Conservation (phyloP, 257 asterid genomes). For the Nicotiana tabacum region DNA sequence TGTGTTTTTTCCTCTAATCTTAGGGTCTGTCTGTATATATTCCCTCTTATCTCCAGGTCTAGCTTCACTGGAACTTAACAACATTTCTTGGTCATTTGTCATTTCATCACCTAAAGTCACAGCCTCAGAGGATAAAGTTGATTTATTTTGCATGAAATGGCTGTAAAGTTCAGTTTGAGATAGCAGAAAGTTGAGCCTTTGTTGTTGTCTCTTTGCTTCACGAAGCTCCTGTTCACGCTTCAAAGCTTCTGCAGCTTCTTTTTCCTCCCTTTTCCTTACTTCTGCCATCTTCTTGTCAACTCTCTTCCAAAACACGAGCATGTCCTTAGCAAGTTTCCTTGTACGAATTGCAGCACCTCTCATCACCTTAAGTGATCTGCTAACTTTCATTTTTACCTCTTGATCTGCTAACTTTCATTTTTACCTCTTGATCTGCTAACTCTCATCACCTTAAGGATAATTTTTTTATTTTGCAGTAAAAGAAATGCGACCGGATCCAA, state of each 20-base stretch:
- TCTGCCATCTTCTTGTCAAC: constrained; percentile 99
- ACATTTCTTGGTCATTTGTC: constrained; percentile 42
- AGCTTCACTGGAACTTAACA: constrained; percentile 53
- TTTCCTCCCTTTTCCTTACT: constrained; percentile 94
- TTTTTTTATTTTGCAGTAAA: too few species aligned
- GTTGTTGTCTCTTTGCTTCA: constrained; percentile 98
- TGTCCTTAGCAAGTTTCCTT: constrained; percentile 85
- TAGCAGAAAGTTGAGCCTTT: constrained; percentile 89
- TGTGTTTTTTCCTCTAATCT: too few species aligned
- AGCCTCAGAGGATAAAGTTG: constrained; percentile 56
- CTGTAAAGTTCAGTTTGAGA: constrained; percentile 99
- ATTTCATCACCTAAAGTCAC: constrained; percentile 42
- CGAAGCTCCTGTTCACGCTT: constrained; percentile 99
- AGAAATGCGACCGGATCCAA: too few species aligned
- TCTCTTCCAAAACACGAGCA: constrained; percentile 97
- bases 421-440: too few species aligned
- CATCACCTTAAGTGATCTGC: constrained; percentile 86
- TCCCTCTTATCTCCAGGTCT: constrained; percentile 25
- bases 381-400: constrained; percentile 87
- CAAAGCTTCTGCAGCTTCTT: constrained; percentile 98
- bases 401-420: too few species aligned
- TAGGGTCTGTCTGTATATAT: too few species aligned
- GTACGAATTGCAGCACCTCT: constrained; percentile 84
- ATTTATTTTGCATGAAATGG: constrained; percentile 97
- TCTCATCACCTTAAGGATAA: too few species aligned